phyloP scores from a whole-genome alignment of 2,329 filamentous ascomycete genomes.

The Paecilomyces sp. region DNA sequence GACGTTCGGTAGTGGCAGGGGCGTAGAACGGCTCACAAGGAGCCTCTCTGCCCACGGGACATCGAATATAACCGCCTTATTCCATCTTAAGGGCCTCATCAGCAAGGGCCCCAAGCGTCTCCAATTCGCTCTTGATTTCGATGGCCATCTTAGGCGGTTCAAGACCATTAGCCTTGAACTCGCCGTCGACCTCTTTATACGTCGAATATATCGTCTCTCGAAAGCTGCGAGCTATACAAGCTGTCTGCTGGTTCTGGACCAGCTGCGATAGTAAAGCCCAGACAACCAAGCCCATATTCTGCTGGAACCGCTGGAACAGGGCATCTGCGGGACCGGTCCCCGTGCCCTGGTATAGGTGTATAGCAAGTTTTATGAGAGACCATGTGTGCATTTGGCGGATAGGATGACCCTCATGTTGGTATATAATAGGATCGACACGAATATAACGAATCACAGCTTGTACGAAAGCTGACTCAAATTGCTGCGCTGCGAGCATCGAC shows the following conservation, averaged over 20 bases:
- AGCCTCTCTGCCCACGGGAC: no score
- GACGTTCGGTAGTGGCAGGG: no score
- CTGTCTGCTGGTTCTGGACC: slow-evolving; percentile 13
- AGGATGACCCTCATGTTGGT: slow-evolving; percentile 44
- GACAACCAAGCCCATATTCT: slow-evolving; percentile 25
- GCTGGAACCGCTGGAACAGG: slow-evolving; percentile 14
- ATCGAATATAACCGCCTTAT: not conserved
- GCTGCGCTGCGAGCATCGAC: slow-evolving; percentile 35
- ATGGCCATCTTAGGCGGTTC: slow-evolving; percentile 16
- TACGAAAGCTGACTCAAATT: slow-evolving; percentile 42
- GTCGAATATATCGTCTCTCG: slow-evolving; percentile 16
- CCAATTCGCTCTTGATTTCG: slow-evolving; percentile 35
- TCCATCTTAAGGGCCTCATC: slow-evolving; percentile 15
- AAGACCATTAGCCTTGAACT: slow-evolving; percentile 18
- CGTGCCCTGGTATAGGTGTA: slow-evolving; percentile 18
- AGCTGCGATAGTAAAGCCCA: slow-evolving; percentile 27
- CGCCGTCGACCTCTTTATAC: slow-evolving; percentile 18
- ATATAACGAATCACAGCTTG: slow-evolving; percentile 47
- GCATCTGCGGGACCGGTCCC: slow-evolving; percentile 11
- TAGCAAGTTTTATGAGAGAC: slow-evolving; percentile 23
- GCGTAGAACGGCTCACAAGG: no score
- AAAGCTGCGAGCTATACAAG: slow-evolving; percentile 24
- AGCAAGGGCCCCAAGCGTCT: slow-evolving; percentile 39
- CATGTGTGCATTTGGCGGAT: slow-evolving; percentile 45
- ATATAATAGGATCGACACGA: slow-evolving; percentile 45